phyloP scores from a whole-genome alignment of 2,329 filamentous ascomycete genomes.

The Neonectria coccinea region DNA sequence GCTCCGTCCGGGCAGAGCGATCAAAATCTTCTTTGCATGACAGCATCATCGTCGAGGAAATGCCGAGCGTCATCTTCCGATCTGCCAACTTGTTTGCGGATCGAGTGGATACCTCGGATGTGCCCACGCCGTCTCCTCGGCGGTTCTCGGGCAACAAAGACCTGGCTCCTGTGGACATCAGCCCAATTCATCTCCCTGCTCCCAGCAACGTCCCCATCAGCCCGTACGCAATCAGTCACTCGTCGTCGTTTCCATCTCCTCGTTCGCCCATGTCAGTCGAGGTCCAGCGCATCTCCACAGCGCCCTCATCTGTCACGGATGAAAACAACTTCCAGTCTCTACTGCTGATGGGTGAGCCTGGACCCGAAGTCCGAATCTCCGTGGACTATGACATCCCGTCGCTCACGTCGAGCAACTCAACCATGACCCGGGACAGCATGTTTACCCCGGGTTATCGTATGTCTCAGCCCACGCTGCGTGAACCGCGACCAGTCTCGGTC shows the following conservation, averaged over 20 bases:
- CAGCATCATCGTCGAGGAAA: slow-evolving; percentile 63
- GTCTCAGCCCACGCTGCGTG: slow-evolving; percentile 60
- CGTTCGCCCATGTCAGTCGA: slow-evolving; percentile 77
- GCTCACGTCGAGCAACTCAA: slow-evolving; percentile 79
- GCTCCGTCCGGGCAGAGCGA: slow-evolving; percentile 59
- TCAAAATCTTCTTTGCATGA: slow-evolving; percentile 65
- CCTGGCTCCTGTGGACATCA: slow-evolving; percentile 63
- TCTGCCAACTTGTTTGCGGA: slow-evolving; percentile 52
- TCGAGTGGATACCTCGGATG: slow-evolving; percentile 53
- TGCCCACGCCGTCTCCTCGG: slow-evolving; percentile 60
- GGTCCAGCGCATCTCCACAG: slow-evolving; percentile 78
- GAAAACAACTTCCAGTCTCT: slow-evolving; percentile 78
- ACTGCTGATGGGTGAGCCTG: slow-evolving; percentile 75
- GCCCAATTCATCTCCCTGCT: slow-evolving; percentile 58
- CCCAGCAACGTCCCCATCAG: slow-evolving; percentile 65
- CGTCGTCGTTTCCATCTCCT: slow-evolving; percentile 77
- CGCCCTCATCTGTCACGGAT: slow-evolving; percentile 79
- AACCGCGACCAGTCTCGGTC: slow-evolving; percentile 72
- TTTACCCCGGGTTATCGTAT: slow-evolving; percentile 60
- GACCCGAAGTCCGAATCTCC: slow-evolving; percentile 77
- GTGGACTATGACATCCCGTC: slow-evolving; percentile 78
- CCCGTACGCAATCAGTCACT: slow-evolving; percentile 72
- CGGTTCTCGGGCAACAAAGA: slow-evolving; percentile 58
- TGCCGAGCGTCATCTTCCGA: slow-evolving; percentile 54
- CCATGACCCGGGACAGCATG: slow-evolving; percentile 77